Conservation (phyloP, 1,139 yeast genomes). For the Candida buenavistaensis region DNA sequence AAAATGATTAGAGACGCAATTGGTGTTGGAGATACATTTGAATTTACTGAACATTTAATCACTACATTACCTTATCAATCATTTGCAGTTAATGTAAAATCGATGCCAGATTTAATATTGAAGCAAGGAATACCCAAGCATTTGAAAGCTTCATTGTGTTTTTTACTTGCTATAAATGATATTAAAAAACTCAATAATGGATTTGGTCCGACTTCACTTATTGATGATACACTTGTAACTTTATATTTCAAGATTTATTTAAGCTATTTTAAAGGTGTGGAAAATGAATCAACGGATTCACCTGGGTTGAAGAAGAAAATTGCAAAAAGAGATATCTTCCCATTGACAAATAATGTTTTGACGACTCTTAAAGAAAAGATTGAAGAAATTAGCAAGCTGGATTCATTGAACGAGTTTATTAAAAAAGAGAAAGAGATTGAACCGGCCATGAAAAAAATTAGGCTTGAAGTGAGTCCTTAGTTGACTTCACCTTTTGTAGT, state of each 20-base stretch:
- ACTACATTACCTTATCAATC: constrained; percentile 46
- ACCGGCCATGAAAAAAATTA: too few relatives aligned
- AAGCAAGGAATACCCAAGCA: constrained; percentile 30
- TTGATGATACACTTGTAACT: constrained; percentile 73
- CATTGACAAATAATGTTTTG: constrained; percentile 38
- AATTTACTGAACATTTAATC: constrained; percentile 57
- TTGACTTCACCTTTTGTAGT: constrained; percentile 15
- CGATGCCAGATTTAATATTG: constrained; percentile 30
- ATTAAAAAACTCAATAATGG: constrained; percentile 77
- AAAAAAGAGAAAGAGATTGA: constrained; percentile 2
- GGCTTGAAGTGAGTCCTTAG: constrained; percentile 5
- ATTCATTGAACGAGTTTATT: constrained; percentile 31
- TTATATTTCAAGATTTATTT: constrained; percentile 55
- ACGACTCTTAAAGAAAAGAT: constrained; percentile 29
- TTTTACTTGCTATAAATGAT: constrained; percentile 58
- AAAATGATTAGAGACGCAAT: constrained; percentile 47
- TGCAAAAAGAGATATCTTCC: constrained; percentile 48
- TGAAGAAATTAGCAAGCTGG: constrained; percentile 32
- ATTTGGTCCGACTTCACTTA: constrained; percentile 74
- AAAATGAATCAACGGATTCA: constrained; percentile 19
- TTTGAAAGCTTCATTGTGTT: constrained; percentile 35
- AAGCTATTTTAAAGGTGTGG: constrained; percentile 15
- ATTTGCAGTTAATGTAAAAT: constrained; percentile 43
- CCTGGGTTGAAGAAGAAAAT: constrained; percentile 41
- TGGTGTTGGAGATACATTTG: constrained; percentile 45